phyloP scores from a whole-genome alignment of 1,139 yeast genomes.

The Sporopachydermia cereana region DNA sequence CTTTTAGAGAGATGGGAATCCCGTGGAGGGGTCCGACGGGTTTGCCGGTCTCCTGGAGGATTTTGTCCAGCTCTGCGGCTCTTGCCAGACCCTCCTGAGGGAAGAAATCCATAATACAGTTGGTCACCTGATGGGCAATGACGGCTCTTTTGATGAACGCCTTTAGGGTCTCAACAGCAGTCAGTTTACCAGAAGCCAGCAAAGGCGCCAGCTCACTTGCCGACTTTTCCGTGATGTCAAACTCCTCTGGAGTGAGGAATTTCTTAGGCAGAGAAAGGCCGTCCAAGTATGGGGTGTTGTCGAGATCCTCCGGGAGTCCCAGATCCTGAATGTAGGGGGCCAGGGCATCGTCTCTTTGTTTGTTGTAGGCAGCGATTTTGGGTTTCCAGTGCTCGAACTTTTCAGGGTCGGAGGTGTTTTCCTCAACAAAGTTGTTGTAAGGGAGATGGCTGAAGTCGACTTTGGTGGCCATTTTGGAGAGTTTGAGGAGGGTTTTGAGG shows the following conservation, averaged over 20 bases:
- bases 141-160: slow-evolving; percentile 42
- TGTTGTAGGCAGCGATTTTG: background rate
- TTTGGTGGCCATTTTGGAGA: background rate
- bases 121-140: slow-evolving; percentile 41
- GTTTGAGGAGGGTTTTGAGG: background rate
- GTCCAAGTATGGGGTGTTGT: background rate
- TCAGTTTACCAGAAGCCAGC: slow-evolving; percentile 30
- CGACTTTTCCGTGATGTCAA: background rate
- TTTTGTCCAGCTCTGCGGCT: slow-evolving; percentile 43
- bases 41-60: slow-evolving; percentile 40
- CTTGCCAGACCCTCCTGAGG: slow-evolving; percentile 43
- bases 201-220: slow-evolving; percentile 25
- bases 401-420: slow-evolving; percentile 1
- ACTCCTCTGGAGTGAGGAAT: slow-evolving; percentile 14
- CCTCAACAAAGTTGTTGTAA: slow-evolving; percentile 1
- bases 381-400: slow-evolving; percentile 1
- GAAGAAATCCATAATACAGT: slow-evolving; percentile 47
- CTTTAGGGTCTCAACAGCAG: slow-evolving; percentile 33
- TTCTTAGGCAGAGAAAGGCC: slow-evolving; percentile 15
- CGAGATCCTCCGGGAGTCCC: background rate
- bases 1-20: slow-evolving; percentile 66
- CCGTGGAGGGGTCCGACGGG: slow-evolving; percentile 70
- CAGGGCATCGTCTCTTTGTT: background rate
- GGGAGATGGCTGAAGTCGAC: background rate
- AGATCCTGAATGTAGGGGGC: background rate